Evolutionary conservation across 208 protist genomes (phyloP).

Genomic region (Acanthamoeba culbertsoni): DNA sequence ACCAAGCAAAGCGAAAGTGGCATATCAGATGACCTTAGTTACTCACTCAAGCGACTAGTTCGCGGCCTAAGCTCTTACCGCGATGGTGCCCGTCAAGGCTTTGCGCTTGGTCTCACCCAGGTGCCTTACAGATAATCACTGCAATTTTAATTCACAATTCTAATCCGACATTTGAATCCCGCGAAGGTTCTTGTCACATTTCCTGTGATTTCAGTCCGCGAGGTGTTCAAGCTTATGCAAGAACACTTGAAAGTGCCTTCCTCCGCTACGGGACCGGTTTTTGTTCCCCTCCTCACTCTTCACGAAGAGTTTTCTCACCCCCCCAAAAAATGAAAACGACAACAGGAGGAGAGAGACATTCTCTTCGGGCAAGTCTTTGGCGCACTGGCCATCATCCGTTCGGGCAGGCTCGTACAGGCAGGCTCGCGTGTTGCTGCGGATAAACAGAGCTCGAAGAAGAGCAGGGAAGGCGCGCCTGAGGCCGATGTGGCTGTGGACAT

Average conservation of each 20-base stretch:
- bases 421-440: neutral
- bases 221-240: constrained; percentile 6
- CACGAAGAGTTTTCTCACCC: neutral
- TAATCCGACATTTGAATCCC: neutral
- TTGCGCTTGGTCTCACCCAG: constrained; percentile 37
- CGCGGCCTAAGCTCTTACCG: constrained; percentile 41
- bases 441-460: neutral
- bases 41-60: constrained; percentile 45
- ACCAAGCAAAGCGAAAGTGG: neutral
- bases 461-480: neutral
- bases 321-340: neutral
- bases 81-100: constrained; percentile 58
- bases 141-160: neutral
- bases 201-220: neutral
- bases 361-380: constrained; percentile 47
- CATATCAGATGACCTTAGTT: constrained; percentile 37
- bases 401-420: constrained; percentile 40
- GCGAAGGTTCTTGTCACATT: constrained; percentile 2
- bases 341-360: constrained; percentile 49
- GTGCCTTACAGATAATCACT: neutral
- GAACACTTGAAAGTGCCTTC: neutral
- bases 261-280: neutral
- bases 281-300: neutral
- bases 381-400: constrained; percentile 47
- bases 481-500: neutral